Evolutionary conservation across 345 rosid species (phyloP), one percentile per base, ranked within the genome.

Genomic region (Populus alba): DNA sequence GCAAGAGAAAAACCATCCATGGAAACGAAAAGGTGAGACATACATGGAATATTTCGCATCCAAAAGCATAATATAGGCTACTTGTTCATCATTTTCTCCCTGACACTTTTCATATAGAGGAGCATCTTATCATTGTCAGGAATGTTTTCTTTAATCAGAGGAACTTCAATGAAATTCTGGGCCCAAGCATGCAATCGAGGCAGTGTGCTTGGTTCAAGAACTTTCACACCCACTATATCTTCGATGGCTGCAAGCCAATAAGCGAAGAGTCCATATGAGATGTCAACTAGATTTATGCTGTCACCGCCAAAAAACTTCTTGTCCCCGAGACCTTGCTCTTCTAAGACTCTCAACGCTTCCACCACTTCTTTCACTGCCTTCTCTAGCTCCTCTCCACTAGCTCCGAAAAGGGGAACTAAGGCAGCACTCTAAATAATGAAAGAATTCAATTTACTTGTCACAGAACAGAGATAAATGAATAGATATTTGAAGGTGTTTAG

Each of bases 261-360:
- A 29, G 57, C 45, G 9, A 51, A 45, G 3, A 16, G 16, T 10
- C 77, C 68, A 25, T 1, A 73, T 1, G 69, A 2, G 8, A 79
- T 25, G 72, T 79, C 81, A 3, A 73, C 72, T 1, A 73, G 23
- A 8, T 37, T 43, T 29, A 79, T 37, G 20, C 49, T 6, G 1
- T 79, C 81, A 10, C 81, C 81, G 0, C 77, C 73, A n/a, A 73
- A 74, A 10, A 73, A 79, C 37, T 27, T 73, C 22, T 79, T 79
- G 43, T 73, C 81, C 4, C 77, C 77, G 1, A 79, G 67, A 17
- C 27, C 72, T 11, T 73, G 35, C 27, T 73, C 81, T 53, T 79
- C 81, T 10, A 79, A 7, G 2, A 17, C 55, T 55, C 49, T 62
- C 15, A 79, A 57, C 41, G 23, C 23, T 18, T 73, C 68, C 53